Conservation (phyloP, 1,284 basidiomycete species). For the Cronartium quercuum region DNA sequence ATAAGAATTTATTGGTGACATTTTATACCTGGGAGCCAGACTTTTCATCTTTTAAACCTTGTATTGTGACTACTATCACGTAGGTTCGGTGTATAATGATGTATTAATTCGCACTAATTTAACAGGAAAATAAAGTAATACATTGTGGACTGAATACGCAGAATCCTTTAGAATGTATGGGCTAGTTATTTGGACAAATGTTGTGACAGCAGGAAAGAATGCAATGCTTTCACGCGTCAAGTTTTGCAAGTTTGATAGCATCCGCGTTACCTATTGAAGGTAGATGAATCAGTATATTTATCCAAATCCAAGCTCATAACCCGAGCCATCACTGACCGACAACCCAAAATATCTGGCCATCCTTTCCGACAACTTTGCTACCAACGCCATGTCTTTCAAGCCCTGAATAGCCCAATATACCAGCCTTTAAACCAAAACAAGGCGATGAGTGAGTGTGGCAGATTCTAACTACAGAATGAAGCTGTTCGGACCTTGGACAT, state of each 20-base stretch:
- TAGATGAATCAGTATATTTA: not conserved
- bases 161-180: too few species aligned
- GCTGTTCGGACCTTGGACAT: not conserved
- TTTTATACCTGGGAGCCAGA: too few species aligned
- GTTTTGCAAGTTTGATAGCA: slow-evolving; percentile 3
- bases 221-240: not conserved
- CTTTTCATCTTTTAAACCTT: too few species aligned
- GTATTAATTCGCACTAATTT: too few species aligned
- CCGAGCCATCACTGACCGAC: not conserved
- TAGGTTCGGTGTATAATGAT: too few species aligned
- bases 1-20: too few species aligned
- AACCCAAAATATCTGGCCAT: not conserved
- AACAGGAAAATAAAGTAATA: too few species aligned
- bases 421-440: not conserved
- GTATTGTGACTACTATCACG: too few species aligned
- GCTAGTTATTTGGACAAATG: too few species aligned
- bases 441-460: not conserved
- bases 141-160: too few species aligned
- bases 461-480: too few species aligned
- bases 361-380: not conserved
- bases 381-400: slow-evolving; percentile 9
- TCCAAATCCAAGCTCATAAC: not conserved
- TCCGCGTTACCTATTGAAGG: not conserved
- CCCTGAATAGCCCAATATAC: not conserved
- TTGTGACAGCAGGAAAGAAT: not conserved